Evolutionary conservation across 2,329 filamentous ascomycete species (phyloP).

Genomic region (Neophaeococcomyces mojaviensis): DNA sequence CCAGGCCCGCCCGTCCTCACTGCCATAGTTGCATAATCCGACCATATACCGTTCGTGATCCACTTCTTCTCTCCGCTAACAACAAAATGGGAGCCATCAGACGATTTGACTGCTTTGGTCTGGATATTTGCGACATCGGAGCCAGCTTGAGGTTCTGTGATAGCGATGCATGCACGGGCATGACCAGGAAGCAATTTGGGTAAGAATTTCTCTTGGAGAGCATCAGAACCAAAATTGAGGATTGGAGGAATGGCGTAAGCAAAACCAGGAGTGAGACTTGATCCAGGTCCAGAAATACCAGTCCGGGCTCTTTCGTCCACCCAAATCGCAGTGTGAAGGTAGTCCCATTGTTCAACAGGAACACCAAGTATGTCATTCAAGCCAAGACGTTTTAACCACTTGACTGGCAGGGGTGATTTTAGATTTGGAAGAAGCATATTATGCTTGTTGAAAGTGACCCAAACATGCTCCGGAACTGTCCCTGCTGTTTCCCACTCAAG

Average conservation of each 20-base stretch:
- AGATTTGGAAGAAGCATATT: conserved; percentile 66
- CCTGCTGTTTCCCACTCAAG: conserved; percentile 64
- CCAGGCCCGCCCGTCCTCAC: conserved; percentile 64
- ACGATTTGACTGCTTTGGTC: conserved; percentile 56
- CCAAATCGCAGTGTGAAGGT: conserved; percentile 63
- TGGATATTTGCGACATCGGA: conserved; percentile 66
- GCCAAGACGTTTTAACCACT: conserved; percentile 58
- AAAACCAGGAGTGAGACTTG: conserved; percentile 57
- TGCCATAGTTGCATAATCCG: conserved; percentile 61
- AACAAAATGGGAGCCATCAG: conserved; percentile 60
- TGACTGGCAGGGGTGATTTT: conserved; percentile 60
- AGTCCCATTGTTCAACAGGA: conserved; percentile 66
- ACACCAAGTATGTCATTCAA: conserved; percentile 60
- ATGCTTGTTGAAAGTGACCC: conserved; percentile 53
- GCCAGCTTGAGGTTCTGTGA: conserved; percentile 69
- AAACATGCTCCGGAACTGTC: conserved; percentile 57
- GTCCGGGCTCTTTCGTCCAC: conserved; percentile 61
- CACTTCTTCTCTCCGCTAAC: conserved; percentile 74
- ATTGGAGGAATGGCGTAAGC: conserved; percentile 66
- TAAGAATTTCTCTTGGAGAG: conserved; percentile 59
- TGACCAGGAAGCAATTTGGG: conserved; percentile 60
- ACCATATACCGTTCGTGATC: conserved; percentile 69
- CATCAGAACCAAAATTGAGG: conserved; percentile 56
- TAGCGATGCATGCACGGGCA: conserved; percentile 66
- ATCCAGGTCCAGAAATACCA: conserved; percentile 55